Conservation (phyloP, 2,329 filamentous ascomycete genomes). For the Mycocentrospora acerina region DNA sequence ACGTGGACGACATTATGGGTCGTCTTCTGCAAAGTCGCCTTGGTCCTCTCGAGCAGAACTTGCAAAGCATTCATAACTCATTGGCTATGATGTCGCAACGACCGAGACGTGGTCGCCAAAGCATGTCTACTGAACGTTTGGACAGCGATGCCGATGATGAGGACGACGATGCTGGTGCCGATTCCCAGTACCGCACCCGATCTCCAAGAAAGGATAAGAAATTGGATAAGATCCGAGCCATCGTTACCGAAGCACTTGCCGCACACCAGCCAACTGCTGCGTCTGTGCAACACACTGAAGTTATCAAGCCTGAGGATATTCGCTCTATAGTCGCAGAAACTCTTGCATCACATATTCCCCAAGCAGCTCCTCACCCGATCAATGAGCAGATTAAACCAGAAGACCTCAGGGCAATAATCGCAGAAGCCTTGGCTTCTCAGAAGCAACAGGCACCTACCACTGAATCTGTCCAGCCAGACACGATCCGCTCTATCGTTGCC, state of each 20-base stretch:
- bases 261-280: slow-evolving; percentile 40
- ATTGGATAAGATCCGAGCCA: slow-evolving; percentile 71
- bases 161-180: slow-evolving; percentile 67
- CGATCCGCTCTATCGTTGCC: slow-evolving; percentile 37
- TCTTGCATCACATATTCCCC: slow-evolving; percentile 48
- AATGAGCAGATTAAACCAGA: slow-evolving; percentile 26
- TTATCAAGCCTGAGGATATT: slow-evolving; percentile 44
- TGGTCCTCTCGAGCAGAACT: slow-evolving; percentile 75
- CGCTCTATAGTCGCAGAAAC: slow-evolving; percentile 56
- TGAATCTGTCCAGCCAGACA: slow-evolving; percentile 36
- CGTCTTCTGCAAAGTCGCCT: slow-evolving; percentile 74
- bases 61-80: slow-evolving; percentile 73
- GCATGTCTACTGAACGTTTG: slow-evolving; percentile 65
- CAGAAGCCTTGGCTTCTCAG: slow-evolving; percentile 30
- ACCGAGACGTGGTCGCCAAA: slow-evolving; percentile 58
- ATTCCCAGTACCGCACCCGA: slow-evolving; percentile 62
- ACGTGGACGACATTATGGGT: slow-evolving; percentile 83
- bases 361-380: slow-evolving; percentile 5
- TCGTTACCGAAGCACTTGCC: slow-evolving; percentile 64
- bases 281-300: slow-evolving; percentile 33
- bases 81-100: slow-evolving; percentile 60
- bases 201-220: slow-evolving; percentile 79
- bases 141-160: slow-evolving; percentile 95
- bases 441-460: slow-evolving; percentile 17
- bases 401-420: slow-evolving; percentile 27